phyloP scores from a whole-genome alignment of 208 protist species.

The Trypanosoma rangeli region DNA sequence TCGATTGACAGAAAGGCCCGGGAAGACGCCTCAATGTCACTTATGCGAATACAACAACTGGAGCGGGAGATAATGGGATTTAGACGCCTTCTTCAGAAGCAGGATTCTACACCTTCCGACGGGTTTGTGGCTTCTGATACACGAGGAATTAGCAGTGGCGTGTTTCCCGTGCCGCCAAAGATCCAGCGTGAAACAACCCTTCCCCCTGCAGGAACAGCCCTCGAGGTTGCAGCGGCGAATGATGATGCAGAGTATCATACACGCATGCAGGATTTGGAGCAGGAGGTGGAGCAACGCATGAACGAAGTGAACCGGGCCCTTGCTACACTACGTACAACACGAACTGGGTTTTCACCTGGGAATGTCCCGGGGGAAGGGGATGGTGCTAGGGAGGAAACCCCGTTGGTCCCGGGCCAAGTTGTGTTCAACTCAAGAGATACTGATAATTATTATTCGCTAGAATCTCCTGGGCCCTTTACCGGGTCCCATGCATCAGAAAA shows the following conservation, averaged over 20 bases:
- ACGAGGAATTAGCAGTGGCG: not conserved
- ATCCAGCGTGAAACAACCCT: not conserved
- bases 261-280: conserved; percentile 58
- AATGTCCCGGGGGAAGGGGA: not conserved
- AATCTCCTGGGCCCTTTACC: not conserved
- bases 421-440: conserved; percentile 21
- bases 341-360: not conserved
- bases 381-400: not conserved
- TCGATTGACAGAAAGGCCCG: conserved; percentile 83
- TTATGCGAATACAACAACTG: conserved; percentile 83
- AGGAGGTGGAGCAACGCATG: conserved; percentile 87
- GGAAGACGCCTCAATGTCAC: conserved; percentile 79
- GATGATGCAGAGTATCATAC: conserved; percentile 6
- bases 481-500: not conserved
- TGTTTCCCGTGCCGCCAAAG: not conserved
- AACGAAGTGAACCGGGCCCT: conserved; percentile 81
- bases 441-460: not conserved
- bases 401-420: conserved; percentile 4
- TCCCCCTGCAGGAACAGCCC: not conserved
- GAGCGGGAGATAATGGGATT: conserved; percentile 67
- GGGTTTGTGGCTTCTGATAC: conserved; percentile 3
- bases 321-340: conserved; percentile 35
- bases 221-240: not conserved
- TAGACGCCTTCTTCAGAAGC: conserved; percentile 32
- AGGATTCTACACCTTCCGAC: not conserved